Evolutionary conservation across 495 filamentous ascomycete species (phyloP).

Genomic region (Parathielavia hyrcaniae): DNA sequence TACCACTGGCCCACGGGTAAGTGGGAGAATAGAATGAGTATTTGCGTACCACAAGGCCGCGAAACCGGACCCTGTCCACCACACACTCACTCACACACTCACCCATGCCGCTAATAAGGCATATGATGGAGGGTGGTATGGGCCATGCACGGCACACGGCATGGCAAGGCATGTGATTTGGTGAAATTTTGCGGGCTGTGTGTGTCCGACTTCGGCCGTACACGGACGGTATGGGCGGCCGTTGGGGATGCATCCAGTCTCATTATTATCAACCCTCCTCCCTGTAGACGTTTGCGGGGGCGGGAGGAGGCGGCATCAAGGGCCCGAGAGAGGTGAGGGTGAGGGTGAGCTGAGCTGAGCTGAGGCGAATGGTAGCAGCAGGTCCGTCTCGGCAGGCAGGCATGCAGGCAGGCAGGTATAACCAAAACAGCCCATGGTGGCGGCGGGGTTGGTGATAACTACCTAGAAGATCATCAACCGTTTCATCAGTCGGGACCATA

Average conservation of each 20-base stretch:
- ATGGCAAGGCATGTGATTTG: not conserved
- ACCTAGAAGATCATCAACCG: not conserved
- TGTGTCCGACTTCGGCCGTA: slow-evolving; percentile 11
- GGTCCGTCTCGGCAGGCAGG: not conserved
- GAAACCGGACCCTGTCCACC: too few species aligned
- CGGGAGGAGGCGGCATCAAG: not conserved
- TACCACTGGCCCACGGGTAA: too few species aligned
- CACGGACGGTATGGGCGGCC: too few species aligned
- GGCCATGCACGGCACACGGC: not conserved
- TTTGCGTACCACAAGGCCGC: too few species aligned
- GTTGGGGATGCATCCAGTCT: too few species aligned
- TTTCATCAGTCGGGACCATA: too few species aligned
- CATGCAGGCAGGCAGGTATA: not conserved
- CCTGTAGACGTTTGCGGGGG: not conserved
- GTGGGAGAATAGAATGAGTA: too few species aligned
- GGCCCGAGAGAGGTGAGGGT: too few species aligned
- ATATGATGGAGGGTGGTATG: not conserved
- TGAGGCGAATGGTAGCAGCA: not conserved
- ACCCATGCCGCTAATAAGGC: too few species aligned
- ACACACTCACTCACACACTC: too few species aligned
- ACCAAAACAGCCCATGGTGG: not conserved
- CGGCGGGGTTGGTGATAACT: not conserved
- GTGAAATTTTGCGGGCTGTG: not conserved
- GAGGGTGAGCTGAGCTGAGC: not conserved
- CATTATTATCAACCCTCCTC: too few species aligned